Evolutionary conservation across 1,139 yeast genomes (phyloP), one percentile per base, ranked within the genome.

Genomic region (Yamadazyma mexicana): DNA sequence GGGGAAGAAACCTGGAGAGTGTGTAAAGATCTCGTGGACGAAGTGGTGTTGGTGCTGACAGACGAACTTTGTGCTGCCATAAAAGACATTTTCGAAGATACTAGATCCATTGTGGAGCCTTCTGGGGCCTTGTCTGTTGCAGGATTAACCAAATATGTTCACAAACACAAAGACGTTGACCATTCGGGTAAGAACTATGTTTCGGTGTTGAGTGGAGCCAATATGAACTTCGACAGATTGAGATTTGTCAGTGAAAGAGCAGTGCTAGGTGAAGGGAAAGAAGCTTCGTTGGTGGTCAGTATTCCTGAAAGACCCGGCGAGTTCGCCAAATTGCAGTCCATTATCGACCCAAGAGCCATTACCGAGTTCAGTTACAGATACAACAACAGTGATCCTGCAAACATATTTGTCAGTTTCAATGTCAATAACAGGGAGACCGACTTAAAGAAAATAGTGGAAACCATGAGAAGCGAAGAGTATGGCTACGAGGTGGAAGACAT

Each of bases 161-260:
- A 75, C 29, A 59, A 67, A 15, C 81, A 84, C 52, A 81, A 83
- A 8, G 85, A 83, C 38, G 69, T 81, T 31, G 87, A 86, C 55
- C 95, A 87, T 56, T 66, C 80, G n/a, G 66, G 70, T 41, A 77
- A 81, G 47, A 79, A 87, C 0, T 91, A 88, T 55, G 87, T 87
- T 22, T 94, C 97, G 7, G 75, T 94, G 20, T 71, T 92, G 41
- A 86, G 95, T 26, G 54, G 99, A 44, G 99, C 99, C 27, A 92
- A 92, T 64, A 91, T 92, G 96, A 92, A 94, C 66, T 92, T 92
- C 59, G 98, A 91, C 63, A 78, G 99, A 55, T 73, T 92, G 51
- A 77, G 99, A 58, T 92, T 92, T 62, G 98, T 92, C n/a, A 82
- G 96, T 45, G 99, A 92, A 66, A 83, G 99, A 64, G 97, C 98